Percentiles rank a stretch among this genome's conserved stretches.
Evolutionary conservation across 2,329 filamentous ascomycete genomes (phyloP).

Genomic region (Zasmidium cellare): DNA sequence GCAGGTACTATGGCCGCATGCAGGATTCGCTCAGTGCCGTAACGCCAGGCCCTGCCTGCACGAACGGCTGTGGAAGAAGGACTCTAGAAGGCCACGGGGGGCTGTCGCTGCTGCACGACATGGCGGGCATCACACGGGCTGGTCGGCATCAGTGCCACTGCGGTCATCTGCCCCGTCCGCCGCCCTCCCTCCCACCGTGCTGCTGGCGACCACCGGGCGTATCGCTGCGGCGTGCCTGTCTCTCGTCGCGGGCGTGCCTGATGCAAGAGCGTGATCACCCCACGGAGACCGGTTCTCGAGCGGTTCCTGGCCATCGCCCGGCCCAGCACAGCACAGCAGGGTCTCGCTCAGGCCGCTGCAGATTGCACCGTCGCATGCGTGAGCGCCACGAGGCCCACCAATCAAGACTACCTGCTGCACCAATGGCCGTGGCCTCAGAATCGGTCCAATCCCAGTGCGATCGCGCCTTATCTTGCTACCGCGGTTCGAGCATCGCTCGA

Average conservation of each 20-base stretch:
- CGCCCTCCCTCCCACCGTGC: neutral
- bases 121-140: neutral
- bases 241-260: neutral
- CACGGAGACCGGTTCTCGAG: neutral
- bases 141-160: neutral
- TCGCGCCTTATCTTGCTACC: neutral
- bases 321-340: neutral
- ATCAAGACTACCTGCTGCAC: no score
- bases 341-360: neutral
- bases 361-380: neutral
- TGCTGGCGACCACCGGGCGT: no score
- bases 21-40: neutral
- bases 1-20: neutral
- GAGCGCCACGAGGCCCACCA: neutral
- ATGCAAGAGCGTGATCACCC: neutral
- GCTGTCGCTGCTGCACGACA: neutral
- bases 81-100: no score
- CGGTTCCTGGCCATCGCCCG: neutral
- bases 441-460: neutral
- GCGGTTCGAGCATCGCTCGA: neutral
- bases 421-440: neutral
- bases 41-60: neutral
- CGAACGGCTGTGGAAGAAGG: no score
- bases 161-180: neutral
- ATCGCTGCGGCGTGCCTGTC: neutral